Evolutionary conservation across 768 basidiomycete genomes (phyloP), one percentile per base, ranked within the genome.

Genomic region (Leccinum ochraceum): DNA sequence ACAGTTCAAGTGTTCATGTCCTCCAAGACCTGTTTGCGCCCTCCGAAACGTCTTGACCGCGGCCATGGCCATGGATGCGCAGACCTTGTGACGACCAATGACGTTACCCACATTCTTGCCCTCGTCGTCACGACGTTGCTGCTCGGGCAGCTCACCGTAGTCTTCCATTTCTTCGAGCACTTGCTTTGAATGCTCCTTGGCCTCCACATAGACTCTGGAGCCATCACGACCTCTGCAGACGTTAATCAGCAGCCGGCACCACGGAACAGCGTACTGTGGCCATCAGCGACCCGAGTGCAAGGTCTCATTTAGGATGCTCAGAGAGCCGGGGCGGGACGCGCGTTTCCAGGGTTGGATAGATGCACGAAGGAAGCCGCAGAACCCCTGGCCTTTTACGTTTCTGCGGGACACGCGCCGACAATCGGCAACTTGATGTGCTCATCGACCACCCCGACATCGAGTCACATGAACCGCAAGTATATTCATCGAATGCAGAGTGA

Each of bases 151-250:
- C 60, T 66, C 63, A 6, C 58, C 60, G 7, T 44, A 16, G 17
- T 20, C 28, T 42, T 55, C 60, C 72, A 71, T 63, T 16, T 68
- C 66, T n/a, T 69, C 61, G 39, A 71, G 68, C 24, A 63, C 61
- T 30, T 70, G 58, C 54, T 65, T 64, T 28, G 68, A 75, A 30
- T 64, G 66, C 32, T 54, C 62, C 60, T 71, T 68, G 6, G 63
- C 61, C 51, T 66, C 67, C 9, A 62, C 64, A 50, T 69, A 71
- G 30, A 30, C 30, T 30, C 9, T 30, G 30, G 30, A 30, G 30
- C 30, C 9, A 30, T 30, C 30, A 30, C 30, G 37, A 63, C 59
- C 62, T 74, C 61, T 69, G 46, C 53, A 56, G 37, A 50, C 24
- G n/a, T 16, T 17, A 22, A 48, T 58, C 26, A 61, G 46, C 28